Percentiles rank a stretch among this genome's conserved stretches.
phyloP scores from a whole-genome alignment of 2,329 filamentous ascomycete genomes.

The Colletotrichum phormii region DNA sequence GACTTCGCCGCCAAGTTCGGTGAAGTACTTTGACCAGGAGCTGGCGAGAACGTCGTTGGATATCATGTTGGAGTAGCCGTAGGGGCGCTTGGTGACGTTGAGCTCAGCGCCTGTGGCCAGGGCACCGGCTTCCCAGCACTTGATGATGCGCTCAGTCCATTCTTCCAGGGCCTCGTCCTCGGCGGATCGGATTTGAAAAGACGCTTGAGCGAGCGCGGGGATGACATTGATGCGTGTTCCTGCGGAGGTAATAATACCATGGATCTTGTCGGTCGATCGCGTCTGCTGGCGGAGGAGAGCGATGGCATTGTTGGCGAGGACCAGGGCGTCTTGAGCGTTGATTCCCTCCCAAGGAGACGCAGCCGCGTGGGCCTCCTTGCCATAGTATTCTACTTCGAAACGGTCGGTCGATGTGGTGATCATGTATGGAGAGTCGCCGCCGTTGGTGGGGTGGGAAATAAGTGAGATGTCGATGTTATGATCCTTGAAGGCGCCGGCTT shows the following conservation, averaged over 20 bases:
- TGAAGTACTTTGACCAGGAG: conserved; percentile 41
- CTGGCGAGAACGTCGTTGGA: conserved; percentile 43
- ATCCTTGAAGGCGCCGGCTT: conserved; percentile 53
- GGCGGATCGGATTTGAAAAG: conserved; percentile 66
- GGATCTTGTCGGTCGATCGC: conserved; percentile 59
- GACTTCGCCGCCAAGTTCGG: conserved; percentile 39
- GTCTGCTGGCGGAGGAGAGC: conserved; percentile 63
- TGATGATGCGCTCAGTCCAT: conserved; percentile 39
- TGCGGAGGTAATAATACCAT: conserved; percentile 57
- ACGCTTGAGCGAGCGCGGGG: conserved; percentile 66
- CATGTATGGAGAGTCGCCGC: conserved; percentile 25
- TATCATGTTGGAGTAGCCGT: conserved; percentile 47
- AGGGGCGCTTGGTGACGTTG: conserved; percentile 49
- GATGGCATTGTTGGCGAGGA: conserved; percentile 53
- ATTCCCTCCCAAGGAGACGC: conserved; percentile 61
- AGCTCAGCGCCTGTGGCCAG: conserved; percentile 46
- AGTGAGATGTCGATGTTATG: conserved; percentile 45
- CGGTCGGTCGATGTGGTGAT: conserved; percentile 33
- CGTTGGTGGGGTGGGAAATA: conserved; percentile 43
- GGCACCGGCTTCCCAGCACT: conserved; percentile 44
- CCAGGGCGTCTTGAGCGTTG: conserved; percentile 62
- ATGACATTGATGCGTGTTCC: conserved; percentile 56
- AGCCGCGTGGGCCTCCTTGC: conserved; percentile 58
- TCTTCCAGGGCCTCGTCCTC: conserved; percentile 44
- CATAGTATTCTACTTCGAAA: conserved; percentile 53